Evolutionary conservation across 176 grass and related monocot genomes (phyloP).

Genomic region (Poa annua): DNA sequence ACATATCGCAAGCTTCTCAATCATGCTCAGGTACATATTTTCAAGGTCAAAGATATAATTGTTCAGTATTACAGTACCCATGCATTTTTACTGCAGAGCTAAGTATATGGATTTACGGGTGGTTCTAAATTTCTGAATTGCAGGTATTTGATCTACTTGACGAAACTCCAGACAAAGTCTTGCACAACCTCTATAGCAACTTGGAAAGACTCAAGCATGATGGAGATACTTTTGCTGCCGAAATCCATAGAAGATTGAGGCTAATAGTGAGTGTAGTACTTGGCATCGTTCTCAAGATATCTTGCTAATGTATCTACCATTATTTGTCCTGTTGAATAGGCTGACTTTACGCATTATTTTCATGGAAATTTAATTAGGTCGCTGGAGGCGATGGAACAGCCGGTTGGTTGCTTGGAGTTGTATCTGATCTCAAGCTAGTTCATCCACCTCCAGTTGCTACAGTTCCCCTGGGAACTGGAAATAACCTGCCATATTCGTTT

Average conservation of each 20-base stretch:
- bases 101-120: slow-evolving; percentile 5
- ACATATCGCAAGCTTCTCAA: slow-evolving; percentile 84
- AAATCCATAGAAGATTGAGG: slow-evolving; percentile 70
- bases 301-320: slow-evolving; percentile 33
- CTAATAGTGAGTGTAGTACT: slow-evolving; percentile 77
- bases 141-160: slow-evolving; percentile 85
- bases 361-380: slow-evolving; percentile 67
- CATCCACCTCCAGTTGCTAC: slow-evolving; percentile 84
- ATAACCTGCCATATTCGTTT: slow-evolving; percentile 97
- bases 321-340: slow-evolving; percentile 15
- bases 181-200: slow-evolving; percentile 76
- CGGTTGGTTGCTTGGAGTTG: slow-evolving; percentile 93
- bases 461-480: slow-evolving; percentile 95
- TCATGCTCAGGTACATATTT: slow-evolving; percentile 68
- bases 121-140: slow-evolving; percentile 42
- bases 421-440: slow-evolving; percentile 86
- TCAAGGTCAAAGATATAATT: slow-evolving; percentile 27
- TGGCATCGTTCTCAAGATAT: slow-evolving; percentile 28
- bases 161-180: slow-evolving; percentile 83
- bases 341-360: slow-evolving; percentile 33
- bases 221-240: slow-evolving; percentile 72
- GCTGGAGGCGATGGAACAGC: slow-evolving; percentile 96
- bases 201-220: slow-evolving; percentile 70
- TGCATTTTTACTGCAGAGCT: slow-evolving; percentile 22
- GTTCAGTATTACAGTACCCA: neutral